Conservation (phyloP, 768 basidiomycete species). For the Xanthoconium purpureum region DNA sequence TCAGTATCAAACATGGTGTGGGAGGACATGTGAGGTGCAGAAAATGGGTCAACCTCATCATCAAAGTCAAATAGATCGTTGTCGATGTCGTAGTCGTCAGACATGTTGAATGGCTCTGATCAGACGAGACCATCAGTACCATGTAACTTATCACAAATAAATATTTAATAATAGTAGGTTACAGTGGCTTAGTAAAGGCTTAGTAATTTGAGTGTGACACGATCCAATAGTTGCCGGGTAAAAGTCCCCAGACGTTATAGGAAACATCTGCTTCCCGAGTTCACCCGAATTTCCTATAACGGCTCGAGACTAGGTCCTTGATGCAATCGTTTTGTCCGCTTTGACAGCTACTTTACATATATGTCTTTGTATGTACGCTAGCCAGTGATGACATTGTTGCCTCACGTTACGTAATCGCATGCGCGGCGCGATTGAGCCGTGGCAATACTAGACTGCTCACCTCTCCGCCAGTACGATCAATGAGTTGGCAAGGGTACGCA, state of each 20-base stretch:
- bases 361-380: no score
- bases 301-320: not conserved
- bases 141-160: no score
- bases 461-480: constrained; percentile 10
- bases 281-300: no score
- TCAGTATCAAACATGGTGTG: not conserved
- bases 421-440: not conserved
- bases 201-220: no score
- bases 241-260: no score
- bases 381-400: no score
- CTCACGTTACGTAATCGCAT: constrained; percentile 19
- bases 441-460: not conserved
- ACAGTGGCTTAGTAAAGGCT: no score
- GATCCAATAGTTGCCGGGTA: no score
- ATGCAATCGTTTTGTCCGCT: not conserved
- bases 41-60: not conserved
- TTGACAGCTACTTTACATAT: not conserved
- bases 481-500: constrained; percentile 58
- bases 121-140: no score
- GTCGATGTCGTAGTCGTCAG: not conserved
- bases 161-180: no score
- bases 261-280: no score
- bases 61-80: not conserved
- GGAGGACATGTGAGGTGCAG: not conserved
- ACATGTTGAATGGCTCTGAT: not conserved